Evolutionary conservation across 2,329 filamentous ascomycete genomes (phyloP).

Genomic region (Penicillium hordei): DNA sequence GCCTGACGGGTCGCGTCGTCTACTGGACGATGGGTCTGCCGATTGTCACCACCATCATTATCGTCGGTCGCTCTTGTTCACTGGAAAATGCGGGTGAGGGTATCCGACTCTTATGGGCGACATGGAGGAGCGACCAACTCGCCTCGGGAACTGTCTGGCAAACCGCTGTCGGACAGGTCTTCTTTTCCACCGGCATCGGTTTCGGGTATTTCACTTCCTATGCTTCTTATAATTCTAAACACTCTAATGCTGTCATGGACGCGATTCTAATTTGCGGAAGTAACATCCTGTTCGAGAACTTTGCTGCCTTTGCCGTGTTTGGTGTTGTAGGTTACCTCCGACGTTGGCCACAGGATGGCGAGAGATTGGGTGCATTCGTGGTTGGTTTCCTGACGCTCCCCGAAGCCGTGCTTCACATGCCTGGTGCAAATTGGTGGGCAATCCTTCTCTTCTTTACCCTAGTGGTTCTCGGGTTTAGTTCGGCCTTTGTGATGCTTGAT

Average conservation of each 20-base stretch:
- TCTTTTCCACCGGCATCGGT: constrained; percentile 60
- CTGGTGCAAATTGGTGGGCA: constrained; percentile 59
- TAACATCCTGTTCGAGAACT: constrained; percentile 59
- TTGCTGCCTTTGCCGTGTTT: constrained; percentile 53
- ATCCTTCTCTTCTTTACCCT: constrained; percentile 60
- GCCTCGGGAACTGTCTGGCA: constrained; percentile 57
- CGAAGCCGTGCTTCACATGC: constrained; percentile 57
- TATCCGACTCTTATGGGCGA: constrained; percentile 51
- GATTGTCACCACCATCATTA: constrained; percentile 57
- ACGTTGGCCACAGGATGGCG: constrained; percentile 42
- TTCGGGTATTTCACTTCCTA: constrained; percentile 62
- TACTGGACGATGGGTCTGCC: constrained; percentile 64
- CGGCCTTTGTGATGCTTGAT: constrained; percentile 61
- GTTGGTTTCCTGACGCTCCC: constrained; percentile 61
- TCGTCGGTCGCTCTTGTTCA: constrained; percentile 56
- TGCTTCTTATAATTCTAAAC: constrained; percentile 57
- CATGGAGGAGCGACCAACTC: constrained; percentile 53
- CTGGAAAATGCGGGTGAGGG: constrained; percentile 56
- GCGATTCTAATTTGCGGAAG: constrained; percentile 56
- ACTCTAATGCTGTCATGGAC: constrained; percentile 61
- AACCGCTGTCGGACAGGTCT: constrained; percentile 60
- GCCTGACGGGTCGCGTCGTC: constrained; percentile 58
- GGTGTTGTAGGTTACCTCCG: constrained; percentile 56
- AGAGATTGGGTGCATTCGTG: constrained; percentile 53
- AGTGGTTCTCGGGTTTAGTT: constrained; percentile 59